Evolutionary conservation across 2,329 filamentous ascomycete species (phyloP).

Genomic region (Aureobasidium namibiae): DNA sequence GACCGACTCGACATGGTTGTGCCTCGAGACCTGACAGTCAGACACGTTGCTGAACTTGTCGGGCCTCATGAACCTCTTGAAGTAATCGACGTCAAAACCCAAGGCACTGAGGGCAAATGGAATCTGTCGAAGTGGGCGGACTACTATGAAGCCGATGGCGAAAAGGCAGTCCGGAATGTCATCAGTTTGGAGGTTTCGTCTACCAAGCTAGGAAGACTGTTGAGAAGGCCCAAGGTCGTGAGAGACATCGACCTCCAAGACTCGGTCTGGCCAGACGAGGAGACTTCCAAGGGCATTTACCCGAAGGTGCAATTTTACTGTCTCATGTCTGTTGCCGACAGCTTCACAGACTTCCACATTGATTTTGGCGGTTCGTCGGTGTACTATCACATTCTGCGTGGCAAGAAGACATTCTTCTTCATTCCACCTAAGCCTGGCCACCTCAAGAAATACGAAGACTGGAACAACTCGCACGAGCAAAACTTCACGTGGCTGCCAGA

Average conservation of each 20-base stretch:
- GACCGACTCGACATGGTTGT: slow-evolving; percentile 62
- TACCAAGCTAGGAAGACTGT: slow-evolving; percentile 52
- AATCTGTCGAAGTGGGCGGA: slow-evolving; percentile 59
- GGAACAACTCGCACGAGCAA: slow-evolving; percentile 59
- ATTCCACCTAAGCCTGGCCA: slow-evolving; percentile 61
- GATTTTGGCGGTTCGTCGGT: slow-evolving; percentile 65
- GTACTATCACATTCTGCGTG: slow-evolving; percentile 61
- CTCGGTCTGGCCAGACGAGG: slow-evolving; percentile 46
- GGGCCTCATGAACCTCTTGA: slow-evolving; percentile 55
- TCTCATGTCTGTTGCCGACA: slow-evolving; percentile 63
- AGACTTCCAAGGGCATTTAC: slow-evolving; percentile 46
- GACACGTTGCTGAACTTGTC: slow-evolving; percentile 55
- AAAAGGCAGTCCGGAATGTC: slow-evolving; percentile 58
- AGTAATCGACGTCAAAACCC: slow-evolving; percentile 62
- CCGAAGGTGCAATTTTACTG: slow-evolving; percentile 62
- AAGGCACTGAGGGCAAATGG: slow-evolving; percentile 59
- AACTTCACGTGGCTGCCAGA: slow-evolving; percentile 58
- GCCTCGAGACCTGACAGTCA: slow-evolving; percentile 54
- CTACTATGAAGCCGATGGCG: slow-evolving; percentile 55
- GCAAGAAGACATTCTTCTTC: slow-evolving; percentile 64
- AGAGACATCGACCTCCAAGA: slow-evolving; percentile 54
- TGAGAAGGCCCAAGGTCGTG: slow-evolving; percentile 56
- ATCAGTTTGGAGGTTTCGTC: slow-evolving; percentile 62
- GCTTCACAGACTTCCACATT: slow-evolving; percentile 65
- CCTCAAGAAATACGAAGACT: slow-evolving; percentile 62